Base-by-base conservation (phyloP, 1,139 yeast species). In the Suhomyces guaymorum region DNA sequence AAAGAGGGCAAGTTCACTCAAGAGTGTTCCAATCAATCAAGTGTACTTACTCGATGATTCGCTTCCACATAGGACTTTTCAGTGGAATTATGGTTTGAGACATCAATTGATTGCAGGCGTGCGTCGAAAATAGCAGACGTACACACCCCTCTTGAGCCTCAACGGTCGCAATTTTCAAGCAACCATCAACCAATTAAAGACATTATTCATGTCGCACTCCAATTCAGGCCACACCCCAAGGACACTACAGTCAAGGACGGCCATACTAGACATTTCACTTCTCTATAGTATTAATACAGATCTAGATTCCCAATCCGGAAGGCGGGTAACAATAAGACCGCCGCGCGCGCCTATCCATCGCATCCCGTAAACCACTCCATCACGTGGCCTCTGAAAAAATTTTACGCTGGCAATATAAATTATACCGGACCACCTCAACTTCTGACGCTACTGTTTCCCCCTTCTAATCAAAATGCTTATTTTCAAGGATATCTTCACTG, bases 401-500 rank as follows among this genome's bases (percentile, higher is more conserved):
- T 36, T 37, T 32, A 24, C 32, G 18, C 30, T 15, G 31, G n/a
- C 18, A n/a, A 32, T 37, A 37, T 29, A 33, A 28, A 33, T 33
- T 28, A 24, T 27, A 23, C 11, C 25, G 8, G 16, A 18, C 28
- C 22, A 25, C 32, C 26, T 9, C 13, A 8, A 10, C 9, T 26
- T 8, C 3, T 7, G 22, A 11, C 10, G 11, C n/a, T 18, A 11
- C 12, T 12, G 24, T 10, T 17, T 9, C 23, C 22, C 26, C 35
- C 14, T 26, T 18, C 8, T n/a, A 14, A 14, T 25, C 40, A 60
- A 44, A 35, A 70, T 70, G 76, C 59, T 66, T 61, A 70, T 70
- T 55, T 70, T 44, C 66, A 58, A 61, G 33, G 98, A 92, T 75
- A 72, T 89, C 66, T 66, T 92, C 70, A 82, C 97, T 53, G 87